A percentile compares a stretch with the other conserved stretches of the same genome.
phyloP scores from a whole-genome alignment of 176 grass and related monocot genomes.

The Hyparrhenia diplandra region DNA sequence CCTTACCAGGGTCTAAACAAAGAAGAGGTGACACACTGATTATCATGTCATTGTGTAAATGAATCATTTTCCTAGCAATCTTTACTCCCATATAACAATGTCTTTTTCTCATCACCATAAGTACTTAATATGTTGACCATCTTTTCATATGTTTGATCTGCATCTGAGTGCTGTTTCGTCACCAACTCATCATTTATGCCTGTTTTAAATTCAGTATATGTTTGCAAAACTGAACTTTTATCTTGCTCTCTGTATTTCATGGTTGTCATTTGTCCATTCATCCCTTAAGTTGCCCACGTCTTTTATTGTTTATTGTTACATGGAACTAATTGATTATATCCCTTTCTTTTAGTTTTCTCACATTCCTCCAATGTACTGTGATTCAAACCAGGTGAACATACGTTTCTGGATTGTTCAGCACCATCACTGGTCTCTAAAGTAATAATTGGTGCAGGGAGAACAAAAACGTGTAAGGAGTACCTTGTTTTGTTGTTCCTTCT shows the following conservation, averaged over 20 bases:
- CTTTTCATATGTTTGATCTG: neutral
- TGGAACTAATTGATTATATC: neutral
- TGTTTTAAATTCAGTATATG: neutral
- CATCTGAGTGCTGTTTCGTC: neutral
- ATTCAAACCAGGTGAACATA: slow-evolving; percentile 64
- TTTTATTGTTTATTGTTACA: neutral
- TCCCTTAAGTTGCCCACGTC: neutral
- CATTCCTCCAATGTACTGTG: slow-evolving; percentile 18
- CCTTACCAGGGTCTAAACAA: slow-evolving; percentile 69
- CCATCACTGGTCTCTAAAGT: slow-evolving; percentile 78
- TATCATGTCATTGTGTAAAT: neutral
- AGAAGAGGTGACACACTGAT: slow-evolving; percentile 58
- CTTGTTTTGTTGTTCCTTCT: neutral
- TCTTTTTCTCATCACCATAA: neutral
- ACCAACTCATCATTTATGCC: neutral
- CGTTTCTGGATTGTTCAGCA: slow-evolving; percentile 67
- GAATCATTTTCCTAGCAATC: neutral
- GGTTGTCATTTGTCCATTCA: neutral
- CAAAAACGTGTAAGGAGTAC: slow-evolving; percentile 81
- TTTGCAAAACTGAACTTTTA: neutral
- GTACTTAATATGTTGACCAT: neutral
- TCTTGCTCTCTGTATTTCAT: slow-evolving; percentile 1
- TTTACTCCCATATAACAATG: neutral
- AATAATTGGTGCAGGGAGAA: slow-evolving; percentile 59
- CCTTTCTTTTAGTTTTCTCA: slow-evolving; percentile 17